Evolutionary conservation across 495 filamentous ascomycete genomes (phyloP).

Genomic region (Podospora pseudoanserina): DNA sequence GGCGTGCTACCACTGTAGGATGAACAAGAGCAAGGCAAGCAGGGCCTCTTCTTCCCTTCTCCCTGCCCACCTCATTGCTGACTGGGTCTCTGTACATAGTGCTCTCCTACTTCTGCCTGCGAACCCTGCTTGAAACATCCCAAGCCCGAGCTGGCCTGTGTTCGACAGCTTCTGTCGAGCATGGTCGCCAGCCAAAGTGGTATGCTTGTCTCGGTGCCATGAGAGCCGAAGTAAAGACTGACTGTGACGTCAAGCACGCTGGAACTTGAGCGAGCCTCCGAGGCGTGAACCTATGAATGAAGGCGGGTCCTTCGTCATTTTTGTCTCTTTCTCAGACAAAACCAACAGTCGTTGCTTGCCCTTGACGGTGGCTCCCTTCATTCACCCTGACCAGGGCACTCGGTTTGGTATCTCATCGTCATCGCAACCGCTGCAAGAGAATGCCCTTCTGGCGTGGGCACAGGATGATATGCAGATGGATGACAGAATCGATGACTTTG

Average conservation of each 20-base stretch:
- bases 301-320: not conserved
- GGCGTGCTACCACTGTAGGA: constrained; percentile 23
- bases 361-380: constrained; percentile 11
- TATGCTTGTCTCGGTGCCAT: not conserved
- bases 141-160: constrained; percentile 5
- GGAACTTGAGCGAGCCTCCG: constrained; percentile 8
- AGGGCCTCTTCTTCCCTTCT: not conserved
- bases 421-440: constrained; percentile 2
- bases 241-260: constrained; percentile 16
- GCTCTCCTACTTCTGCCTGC: constrained; percentile 7
- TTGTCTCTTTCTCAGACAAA: constrained; percentile 14
- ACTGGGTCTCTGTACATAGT: constrained; percentile 7
- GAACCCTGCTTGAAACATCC: not conserved
- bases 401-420: constrained; percentile 3
- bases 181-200: constrained; percentile 1
- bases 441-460: constrained; percentile 14
- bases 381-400: not conserved
- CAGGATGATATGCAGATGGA: constrained; percentile 13
- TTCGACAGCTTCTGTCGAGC: constrained; percentile 1
- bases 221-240: constrained; percentile 1
- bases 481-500: constrained; percentile 7
- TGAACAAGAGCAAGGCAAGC: constrained; percentile 16
- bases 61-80: constrained; percentile 1
- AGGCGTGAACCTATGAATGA: not conserved
- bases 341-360: constrained; percentile 12